These are phyloP conservation scores for Harrya chromipes DNA, from an alignment of 768 basidiomycete species.

Conservation along the genomic window DNA sequence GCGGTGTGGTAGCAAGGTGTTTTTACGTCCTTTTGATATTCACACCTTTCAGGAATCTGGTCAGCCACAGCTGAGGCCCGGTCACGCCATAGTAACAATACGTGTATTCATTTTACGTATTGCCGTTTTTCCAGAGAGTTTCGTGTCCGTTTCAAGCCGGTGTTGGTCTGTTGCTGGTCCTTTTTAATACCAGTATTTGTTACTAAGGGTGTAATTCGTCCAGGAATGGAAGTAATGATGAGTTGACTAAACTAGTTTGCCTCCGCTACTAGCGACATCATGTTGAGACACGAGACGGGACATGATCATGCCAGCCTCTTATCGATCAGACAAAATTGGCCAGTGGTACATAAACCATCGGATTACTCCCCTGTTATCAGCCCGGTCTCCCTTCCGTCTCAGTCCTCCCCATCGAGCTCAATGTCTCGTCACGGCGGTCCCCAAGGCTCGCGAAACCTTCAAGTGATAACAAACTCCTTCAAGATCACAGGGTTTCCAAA, in stretches of 20 bases:
- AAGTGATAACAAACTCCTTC: constrained; percentile 35
- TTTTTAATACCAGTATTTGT: constrained; percentile 15
- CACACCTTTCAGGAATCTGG: no score
- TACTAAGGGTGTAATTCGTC: background rate
- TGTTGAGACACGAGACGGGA: background rate
- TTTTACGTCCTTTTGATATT: constrained; percentile 2
- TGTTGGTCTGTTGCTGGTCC: constrained; percentile 20
- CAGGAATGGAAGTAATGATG: no score
- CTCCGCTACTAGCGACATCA: background rate
- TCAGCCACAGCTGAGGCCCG: no score
- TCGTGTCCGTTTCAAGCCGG: background rate
- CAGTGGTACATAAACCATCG: constrained; percentile 8
- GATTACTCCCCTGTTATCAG: background rate
- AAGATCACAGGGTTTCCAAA: constrained; percentile 27
- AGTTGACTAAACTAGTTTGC: background rate
- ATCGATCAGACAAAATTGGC: constrained; percentile 18
- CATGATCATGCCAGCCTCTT: constrained; percentile 16
- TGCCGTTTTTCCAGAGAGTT: constrained; percentile 1
- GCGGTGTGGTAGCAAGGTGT: constrained; percentile 6
- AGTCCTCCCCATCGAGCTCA: background rate
- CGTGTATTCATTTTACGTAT: constrained; percentile 9
- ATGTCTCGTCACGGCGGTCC: constrained; percentile 21
- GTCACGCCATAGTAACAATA: no score
- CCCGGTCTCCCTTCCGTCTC: background rate
- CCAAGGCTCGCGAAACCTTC: constrained; percentile 15